phyloP scores from a whole-genome alignment of 2,329 filamentous ascomycete genomes.

The Endocalyx cinctus region DNA sequence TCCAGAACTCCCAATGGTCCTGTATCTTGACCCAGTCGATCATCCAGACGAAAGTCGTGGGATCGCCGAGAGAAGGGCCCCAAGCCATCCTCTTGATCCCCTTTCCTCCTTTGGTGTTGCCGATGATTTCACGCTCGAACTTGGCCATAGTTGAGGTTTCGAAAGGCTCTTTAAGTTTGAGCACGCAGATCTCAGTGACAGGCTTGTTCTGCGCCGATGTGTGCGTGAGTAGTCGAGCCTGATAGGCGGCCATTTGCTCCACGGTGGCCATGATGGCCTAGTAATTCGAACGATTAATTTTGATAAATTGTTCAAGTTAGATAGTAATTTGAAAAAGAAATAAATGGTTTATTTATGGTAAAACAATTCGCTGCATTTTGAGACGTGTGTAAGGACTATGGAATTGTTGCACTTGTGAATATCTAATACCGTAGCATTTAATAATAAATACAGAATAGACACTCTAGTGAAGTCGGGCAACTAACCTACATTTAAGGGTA shows the following conservation, averaged over 20 bases:
- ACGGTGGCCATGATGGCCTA: slow-evolving; percentile 3
- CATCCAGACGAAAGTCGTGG: slow-evolving; percentile 2
- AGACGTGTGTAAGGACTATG: too few species aligned
- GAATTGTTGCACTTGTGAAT: too few species aligned
- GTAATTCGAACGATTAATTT: too few species aligned
- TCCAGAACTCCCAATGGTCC: slow-evolving; percentile 3
- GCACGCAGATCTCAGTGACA: slow-evolving; percentile 6
- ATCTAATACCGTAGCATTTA: too few species aligned
- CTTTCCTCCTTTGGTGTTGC: too few species aligned
- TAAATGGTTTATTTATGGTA: too few species aligned
- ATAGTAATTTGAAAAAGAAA: too few species aligned
- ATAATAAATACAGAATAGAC: too few species aligned
- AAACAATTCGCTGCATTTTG: too few species aligned
- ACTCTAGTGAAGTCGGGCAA: too few species aligned
- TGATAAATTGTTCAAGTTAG: too few species aligned
- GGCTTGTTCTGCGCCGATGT: slow-evolving; percentile 4
- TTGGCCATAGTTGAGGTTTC: slow-evolving; percentile 1
- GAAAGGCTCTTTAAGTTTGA: slow-evolving; percentile 1
- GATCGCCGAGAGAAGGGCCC: slow-evolving; percentile 1
- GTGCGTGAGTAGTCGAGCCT: slow-evolving; percentile 1
- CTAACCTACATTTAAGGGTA: too few species aligned
- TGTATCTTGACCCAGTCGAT: slow-evolving; percentile 1
- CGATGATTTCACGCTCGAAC: slow-evolving; percentile 2
- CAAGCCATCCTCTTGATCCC: neutral
- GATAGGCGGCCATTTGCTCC: slow-evolving; percentile 5